Percentiles rank a stretch among this genome's conserved stretches.
Conservation (phyloP, 495 filamentous ascomycete genomes). For the Bacidia rubella region DNA sequence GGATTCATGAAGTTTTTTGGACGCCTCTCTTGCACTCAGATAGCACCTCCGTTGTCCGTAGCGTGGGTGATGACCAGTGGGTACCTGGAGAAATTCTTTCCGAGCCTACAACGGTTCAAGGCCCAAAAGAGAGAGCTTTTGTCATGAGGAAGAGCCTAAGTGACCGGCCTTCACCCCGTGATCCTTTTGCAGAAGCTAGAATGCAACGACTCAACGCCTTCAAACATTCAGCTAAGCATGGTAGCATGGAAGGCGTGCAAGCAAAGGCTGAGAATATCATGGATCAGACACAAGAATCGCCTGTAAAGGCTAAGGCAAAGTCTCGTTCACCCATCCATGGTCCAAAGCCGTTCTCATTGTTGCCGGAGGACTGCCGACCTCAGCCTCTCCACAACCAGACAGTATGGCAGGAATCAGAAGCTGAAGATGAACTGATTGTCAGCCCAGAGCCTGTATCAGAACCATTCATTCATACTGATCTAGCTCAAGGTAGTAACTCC, state of each 20-base stretch:
- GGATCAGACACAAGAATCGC: too few species aligned
- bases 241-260: too few species aligned
- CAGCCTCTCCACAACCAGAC: not conserved
- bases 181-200: not conserved
- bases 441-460: slow-evolving; percentile 2
- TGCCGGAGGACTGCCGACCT: slow-evolving; percentile 3
- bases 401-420: not conserved
- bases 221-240: too few species aligned
- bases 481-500: not conserved
- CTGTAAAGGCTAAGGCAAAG: too few species aligned
- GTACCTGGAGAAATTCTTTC: not conserved
- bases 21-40: not conserved
- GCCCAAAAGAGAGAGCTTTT: not conserved
- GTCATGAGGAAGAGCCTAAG: not conserved
- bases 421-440: not conserved
- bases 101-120: too few species aligned
- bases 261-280: too few species aligned
- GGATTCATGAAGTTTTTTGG: not conserved
- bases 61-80: not conserved
- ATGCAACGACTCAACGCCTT: too few species aligned
- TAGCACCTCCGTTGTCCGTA: not conserved
- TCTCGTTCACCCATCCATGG: too few species aligned
- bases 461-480: not conserved
- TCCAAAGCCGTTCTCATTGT: not conserved
- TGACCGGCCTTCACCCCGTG: not conserved